A percentile compares a stretch with the other conserved stretches of the same genome.
Conservation (phyloP, 2,329 filamentous ascomycete species). For the Sporothrix protearum region DNA sequence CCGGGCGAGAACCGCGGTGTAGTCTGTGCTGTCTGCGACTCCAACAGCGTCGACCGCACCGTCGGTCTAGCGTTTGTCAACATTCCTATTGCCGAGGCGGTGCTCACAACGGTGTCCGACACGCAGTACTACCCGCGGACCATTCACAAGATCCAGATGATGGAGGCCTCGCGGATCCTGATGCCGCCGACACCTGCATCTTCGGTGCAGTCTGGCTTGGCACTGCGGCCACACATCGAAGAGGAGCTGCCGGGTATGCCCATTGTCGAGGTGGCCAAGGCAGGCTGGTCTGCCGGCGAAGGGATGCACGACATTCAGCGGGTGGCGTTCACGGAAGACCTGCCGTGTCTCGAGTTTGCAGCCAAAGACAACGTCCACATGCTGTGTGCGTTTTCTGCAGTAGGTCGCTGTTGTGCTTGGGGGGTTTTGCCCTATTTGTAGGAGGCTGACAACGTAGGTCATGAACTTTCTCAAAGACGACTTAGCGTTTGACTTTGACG, state of each 20-base stretch:
- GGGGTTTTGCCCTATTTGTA: too few relatives aligned
- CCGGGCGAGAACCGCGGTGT: slow-evolving; percentile 25
- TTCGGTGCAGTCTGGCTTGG: slow-evolving; percentile 68
- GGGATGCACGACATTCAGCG: slow-evolving; percentile 75
- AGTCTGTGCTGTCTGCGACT: slow-evolving; percentile 83
- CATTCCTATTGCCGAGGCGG: slow-evolving; percentile 75
- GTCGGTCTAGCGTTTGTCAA: slow-evolving; percentile 88
- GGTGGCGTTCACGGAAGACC: slow-evolving; percentile 74
- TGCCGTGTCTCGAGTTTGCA: slow-evolving; percentile 75
- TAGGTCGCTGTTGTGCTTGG: slow-evolving; percentile 47
- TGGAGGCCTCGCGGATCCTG: slow-evolving; percentile 74
- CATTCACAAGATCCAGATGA: slow-evolving; percentile 78
- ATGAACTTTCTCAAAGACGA: slow-evolving; percentile 76
- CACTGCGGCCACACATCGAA: slow-evolving; percentile 23
- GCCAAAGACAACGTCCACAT: slow-evolving; percentile 82
- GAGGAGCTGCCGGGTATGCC: slow-evolving; percentile 40
- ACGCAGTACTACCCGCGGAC: slow-evolving; percentile 88
- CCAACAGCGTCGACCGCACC: slow-evolving; percentile 77
- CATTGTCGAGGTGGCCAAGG: slow-evolving; percentile 61
- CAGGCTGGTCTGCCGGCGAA: slow-evolving; percentile 75
- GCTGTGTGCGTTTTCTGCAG: slow-evolving; percentile 79
- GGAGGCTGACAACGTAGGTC: too few relatives aligned
- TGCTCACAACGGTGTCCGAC: slow-evolving; percentile 87
- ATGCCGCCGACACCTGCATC: slow-evolving; percentile 63
- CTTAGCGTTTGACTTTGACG: slow-evolving; percentile 64